Evolutionary conservation across 1,284 basidiomycete genomes (phyloP).

Genomic region (Leccinum subfulvum): DNA sequence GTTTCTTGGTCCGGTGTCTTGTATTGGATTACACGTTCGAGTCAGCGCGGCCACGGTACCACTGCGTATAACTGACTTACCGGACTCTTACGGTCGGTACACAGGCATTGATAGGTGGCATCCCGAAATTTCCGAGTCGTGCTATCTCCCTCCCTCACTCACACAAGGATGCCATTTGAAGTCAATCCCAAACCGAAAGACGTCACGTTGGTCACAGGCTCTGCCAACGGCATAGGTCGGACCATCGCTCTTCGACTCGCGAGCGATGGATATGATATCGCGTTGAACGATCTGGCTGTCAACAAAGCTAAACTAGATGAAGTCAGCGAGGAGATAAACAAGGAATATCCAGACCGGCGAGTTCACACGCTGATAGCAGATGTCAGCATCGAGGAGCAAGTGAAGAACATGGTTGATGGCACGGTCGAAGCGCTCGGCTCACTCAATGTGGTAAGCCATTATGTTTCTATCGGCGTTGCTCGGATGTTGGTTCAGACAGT

Average conservation of each 20-base stretch:
- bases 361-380: conserved; percentile 30
- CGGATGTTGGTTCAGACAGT: background rate
- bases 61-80: no score
- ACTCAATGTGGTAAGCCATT: conserved; percentile 37
- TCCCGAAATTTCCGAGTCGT: no score
- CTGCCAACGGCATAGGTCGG: conserved; percentile 37
- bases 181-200: conserved; percentile 9
- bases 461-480: background rate
- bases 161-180: conserved; percentile 9
- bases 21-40: no score
- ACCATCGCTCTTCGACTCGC: conserved; percentile 37
- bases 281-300: conserved; percentile 33
- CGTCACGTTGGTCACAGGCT: conserved; percentile 38
- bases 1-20: no score
- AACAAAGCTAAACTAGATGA: conserved; percentile 22
- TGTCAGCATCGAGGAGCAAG: conserved; percentile 37
- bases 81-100: no score
- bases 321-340: conserved; percentile 29
- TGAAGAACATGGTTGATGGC: conserved; percentile 35
- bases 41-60: no score
- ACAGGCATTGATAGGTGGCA: no score
- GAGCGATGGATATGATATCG: conserved; percentile 38
- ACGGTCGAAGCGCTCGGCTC: conserved; percentile 34
- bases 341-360: conserved; percentile 21
- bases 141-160: background rate